Conservation (phyloP, 768 basidiomycete species). For the Phaeotremella fagi region DNA sequence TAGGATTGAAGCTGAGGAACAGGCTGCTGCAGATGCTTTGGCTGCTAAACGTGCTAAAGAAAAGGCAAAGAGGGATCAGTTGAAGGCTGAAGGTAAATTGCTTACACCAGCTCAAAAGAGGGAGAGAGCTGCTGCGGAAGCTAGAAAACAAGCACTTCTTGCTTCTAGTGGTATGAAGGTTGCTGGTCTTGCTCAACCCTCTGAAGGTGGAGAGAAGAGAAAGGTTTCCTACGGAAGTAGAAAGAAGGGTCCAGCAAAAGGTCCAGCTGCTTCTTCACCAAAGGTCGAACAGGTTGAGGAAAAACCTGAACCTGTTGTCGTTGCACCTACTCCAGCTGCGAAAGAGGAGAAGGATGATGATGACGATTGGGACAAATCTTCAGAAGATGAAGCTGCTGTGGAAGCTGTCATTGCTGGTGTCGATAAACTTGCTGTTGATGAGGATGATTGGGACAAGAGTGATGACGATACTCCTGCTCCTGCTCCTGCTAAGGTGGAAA, state of each 20-base stretch:
- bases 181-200: conserved; percentile 72
- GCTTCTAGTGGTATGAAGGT: conserved; percentile 79
- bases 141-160: conserved; percentile 81
- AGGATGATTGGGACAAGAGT: conserved; percentile 49
- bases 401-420: conserved; percentile 44
- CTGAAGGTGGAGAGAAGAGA: conserved; percentile 54
- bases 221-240: conserved; percentile 77
- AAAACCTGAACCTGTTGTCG: conserved; percentile 26
- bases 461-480: conserved; percentile 41
- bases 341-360: conserved; percentile 50
- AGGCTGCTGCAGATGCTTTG: conserved; percentile 65
- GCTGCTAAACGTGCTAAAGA: conserved; percentile 54
- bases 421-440: conserved; percentile 41
- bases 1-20: conserved; percentile 69
- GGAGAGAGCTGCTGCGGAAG: conserved; percentile 80
- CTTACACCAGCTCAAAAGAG: conserved; percentile 98
- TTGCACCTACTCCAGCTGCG: conserved; percentile 31
- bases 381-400: conserved; percentile 44
- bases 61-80: conserved; percentile 66
- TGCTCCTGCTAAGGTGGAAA: conserved; percentile 7
- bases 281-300: conserved; percentile 40
- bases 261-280: conserved; percentile 48
- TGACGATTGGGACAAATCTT: conserved; percentile 51
- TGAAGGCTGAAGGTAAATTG: conserved; percentile 88
- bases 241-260: conserved; percentile 57